Evolutionary conservation across 1,284 basidiomycete species (phyloP).

Genomic region (Xerocomus minutiporus): DNA sequence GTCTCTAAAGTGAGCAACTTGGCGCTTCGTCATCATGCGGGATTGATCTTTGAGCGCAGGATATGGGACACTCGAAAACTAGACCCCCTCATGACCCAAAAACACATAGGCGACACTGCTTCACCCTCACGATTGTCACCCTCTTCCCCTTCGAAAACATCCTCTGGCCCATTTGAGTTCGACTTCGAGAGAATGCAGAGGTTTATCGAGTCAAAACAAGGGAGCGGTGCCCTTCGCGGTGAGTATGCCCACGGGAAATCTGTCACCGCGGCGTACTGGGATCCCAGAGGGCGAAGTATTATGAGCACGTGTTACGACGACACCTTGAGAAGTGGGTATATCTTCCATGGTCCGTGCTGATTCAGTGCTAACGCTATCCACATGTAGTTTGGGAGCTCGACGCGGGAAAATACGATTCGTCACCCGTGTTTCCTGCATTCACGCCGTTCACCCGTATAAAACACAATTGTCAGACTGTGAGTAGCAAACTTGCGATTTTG

Average conservation of each 20-base stretch:
- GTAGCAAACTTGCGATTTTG: conserved; percentile 9
- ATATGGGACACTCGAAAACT: too few species aligned
- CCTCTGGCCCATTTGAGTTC: conserved; percentile 39
- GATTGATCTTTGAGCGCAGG: too few species aligned
- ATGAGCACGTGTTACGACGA: conserved; percentile 81
- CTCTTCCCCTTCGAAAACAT: conserved; percentile 10
- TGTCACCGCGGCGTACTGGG: conserved; percentile 78
- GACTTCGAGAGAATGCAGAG: conserved; percentile 46
- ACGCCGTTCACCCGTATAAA: conserved; percentile 56
- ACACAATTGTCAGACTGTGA: conserved; percentile 75
- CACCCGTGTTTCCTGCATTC: conserved; percentile 50
- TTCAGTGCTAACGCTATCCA: conserved; percentile 14
- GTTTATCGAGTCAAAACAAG: conserved; percentile 47
- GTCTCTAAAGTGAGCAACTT: too few species aligned
- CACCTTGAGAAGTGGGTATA: conserved; percentile 54
- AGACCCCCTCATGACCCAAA: too few species aligned
- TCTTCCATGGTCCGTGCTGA: neutral
- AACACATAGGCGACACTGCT: too few species aligned
- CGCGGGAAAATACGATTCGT: conserved; percentile 41
- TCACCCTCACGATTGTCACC: too few species aligned
- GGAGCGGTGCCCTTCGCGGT: conserved; percentile 51
- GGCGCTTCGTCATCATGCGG: too few species aligned
- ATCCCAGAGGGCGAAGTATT: conserved; percentile 66
- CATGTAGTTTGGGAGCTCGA: conserved; percentile 67
- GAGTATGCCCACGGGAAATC: conserved; percentile 69